A percentile compares a stretch with the other conserved stretches of the same genome.
These are phyloP conservation scores for Chamaenerion angustifolium DNA, from an alignment of 345 rosid species.

Conservation along the genomic window DNA sequence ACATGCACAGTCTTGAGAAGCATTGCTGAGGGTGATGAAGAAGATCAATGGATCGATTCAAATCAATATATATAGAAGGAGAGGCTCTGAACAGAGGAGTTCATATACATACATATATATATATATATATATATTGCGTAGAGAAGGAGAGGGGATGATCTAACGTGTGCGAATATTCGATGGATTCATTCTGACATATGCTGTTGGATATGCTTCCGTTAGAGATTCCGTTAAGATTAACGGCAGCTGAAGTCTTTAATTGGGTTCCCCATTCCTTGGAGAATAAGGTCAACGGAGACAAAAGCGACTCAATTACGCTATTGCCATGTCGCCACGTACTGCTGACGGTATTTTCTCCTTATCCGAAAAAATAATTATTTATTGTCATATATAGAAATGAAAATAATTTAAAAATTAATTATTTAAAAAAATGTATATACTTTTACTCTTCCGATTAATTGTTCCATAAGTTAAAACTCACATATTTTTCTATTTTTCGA, in stretches of 20 bases:
- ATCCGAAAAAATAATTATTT: no score
- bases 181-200: background rate
- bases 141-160: no score
- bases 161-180: constrained; percentile 4
- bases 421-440: no score
- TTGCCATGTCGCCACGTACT: no score
- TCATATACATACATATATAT: background rate
- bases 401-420: no score
- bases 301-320: background rate
- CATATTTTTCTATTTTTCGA: no score
- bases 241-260: background rate
- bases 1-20: constrained; percentile 79
- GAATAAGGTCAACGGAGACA: background rate
- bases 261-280: background rate
- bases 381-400: no score
- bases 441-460: no score
- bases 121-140: no score
- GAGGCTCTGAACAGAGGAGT: background rate
- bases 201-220: constrained; percentile 1
- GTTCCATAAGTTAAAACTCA: no score
- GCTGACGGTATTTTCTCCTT: no score
- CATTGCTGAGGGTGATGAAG: constrained; percentile 14
- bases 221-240: background rate
- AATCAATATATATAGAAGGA: background rate
- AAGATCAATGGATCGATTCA: no score